These are phyloP conservation scores for Grosmannia huntii DNA, from an alignment of 2,329 filamentous ascomycete species.

Conservation along the genomic window DNA sequence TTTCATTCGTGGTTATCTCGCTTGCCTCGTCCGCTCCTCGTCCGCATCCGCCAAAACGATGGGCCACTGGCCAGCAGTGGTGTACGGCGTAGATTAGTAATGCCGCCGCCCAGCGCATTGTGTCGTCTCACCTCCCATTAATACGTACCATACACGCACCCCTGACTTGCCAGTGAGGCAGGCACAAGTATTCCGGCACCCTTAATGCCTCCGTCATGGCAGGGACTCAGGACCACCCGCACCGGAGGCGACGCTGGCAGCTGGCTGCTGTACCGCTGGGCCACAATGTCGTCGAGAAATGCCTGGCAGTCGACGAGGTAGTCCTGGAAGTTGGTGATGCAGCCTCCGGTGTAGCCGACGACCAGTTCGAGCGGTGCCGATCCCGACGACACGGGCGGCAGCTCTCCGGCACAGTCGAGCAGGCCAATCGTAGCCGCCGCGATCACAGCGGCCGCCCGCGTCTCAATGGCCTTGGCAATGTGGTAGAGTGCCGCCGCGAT, in stretches of 20 bases:
- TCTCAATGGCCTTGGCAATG: constrained; percentile 58
- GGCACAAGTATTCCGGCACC: constrained; percentile 49
- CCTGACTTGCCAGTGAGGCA: constrained; percentile 15
- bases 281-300: constrained; percentile 47
- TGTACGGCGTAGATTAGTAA: background rate
- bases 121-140: background rate
- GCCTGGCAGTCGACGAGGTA: constrained; percentile 57
- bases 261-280: constrained; percentile 21
- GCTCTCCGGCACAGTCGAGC: constrained; percentile 54
- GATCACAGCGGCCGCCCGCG: constrained; percentile 59
- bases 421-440: constrained; percentile 62
- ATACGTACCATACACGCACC: background rate
- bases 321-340: constrained; percentile 67
- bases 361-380: constrained; percentile 40
- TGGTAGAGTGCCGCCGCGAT: constrained; percentile 47
- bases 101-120: no score
- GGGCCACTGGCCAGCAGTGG: background rate
- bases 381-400: constrained; percentile 22
- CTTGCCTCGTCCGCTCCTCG: background rate
- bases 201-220: constrained; percentile 49
- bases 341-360: constrained; percentile 69
- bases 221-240: constrained; percentile 38
- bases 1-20: background rate
- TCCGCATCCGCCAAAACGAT: background rate
- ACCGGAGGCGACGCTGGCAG: constrained; percentile 17